A percentile compares a stretch with the other conserved stretches of the same genome.
These are phyloP conservation scores for Heliosperma pusillum DNA, from an alignment of 148 eudicot genomes.

Conservation along the genomic window DNA sequence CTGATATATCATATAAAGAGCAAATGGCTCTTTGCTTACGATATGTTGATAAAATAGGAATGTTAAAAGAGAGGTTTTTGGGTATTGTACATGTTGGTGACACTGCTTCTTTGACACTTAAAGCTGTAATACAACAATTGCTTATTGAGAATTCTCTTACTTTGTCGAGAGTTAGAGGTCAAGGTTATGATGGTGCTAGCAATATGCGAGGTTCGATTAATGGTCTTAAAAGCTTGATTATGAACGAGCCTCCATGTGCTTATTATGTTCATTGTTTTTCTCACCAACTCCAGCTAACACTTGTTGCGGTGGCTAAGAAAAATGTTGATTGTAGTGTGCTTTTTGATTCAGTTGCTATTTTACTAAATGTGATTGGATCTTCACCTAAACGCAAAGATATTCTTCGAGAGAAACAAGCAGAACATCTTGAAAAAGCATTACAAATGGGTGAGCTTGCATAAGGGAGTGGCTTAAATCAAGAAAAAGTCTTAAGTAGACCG, in stretches of 20 bases:
- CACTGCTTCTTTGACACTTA: neutral
- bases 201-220: conserved; percentile 1
- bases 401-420: neutral
- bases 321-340: conserved; percentile 4
- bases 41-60: neutral
- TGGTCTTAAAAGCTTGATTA: neutral
- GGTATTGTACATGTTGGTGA: neutral
- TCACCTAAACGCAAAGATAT: conserved; percentile 10
- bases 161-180: conserved; percentile 1
- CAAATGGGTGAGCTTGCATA: neutral
- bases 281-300: conserved; percentile 10
- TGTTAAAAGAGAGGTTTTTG: neutral
- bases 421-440: neutral
- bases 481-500: neutral
- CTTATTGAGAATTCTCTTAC: neutral
- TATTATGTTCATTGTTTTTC: conserved; percentile 6
- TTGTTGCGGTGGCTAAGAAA: conserved; percentile 1
- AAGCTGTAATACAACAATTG: neutral
- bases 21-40: conserved; percentile 1
- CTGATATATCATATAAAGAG: neutral
- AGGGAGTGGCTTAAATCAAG: conserved; percentile 3
- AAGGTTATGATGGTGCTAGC: conserved; percentile 18
- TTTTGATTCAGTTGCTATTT: neutral
- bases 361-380: neutral
- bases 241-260: neutral